phyloP scores from a whole-genome alignment of 306 rosid species.

The Luffa aegyptiaca region DNA sequence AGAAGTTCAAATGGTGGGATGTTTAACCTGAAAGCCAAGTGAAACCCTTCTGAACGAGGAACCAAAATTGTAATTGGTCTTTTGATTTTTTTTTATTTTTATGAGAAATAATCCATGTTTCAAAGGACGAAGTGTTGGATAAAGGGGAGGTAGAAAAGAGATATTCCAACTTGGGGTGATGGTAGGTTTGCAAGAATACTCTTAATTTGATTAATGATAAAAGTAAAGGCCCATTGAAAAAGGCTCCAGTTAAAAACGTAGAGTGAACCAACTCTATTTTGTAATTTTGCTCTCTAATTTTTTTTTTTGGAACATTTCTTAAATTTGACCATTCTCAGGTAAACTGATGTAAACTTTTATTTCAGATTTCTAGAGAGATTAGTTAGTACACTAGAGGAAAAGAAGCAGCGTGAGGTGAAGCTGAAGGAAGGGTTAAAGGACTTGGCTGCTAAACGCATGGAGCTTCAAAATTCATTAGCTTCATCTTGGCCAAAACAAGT shows the following conservation, averaged over 20 bases:
- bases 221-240: background rate
- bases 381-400: constrained; percentile 72
- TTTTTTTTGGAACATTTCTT: background rate
- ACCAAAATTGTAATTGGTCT: no score
- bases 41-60: background rate
- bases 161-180: background rate
- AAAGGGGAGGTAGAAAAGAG: background rate
- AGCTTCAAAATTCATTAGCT: constrained; percentile 81
- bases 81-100: background rate
- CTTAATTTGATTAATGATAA: background rate
- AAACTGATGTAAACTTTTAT: constrained; percentile 15
- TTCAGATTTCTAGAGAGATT: constrained; percentile 83
- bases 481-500: constrained; percentile 92
- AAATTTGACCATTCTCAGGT: background rate
- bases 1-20: background rate
- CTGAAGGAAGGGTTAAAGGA: constrained; percentile 79
- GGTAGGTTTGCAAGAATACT: background rate
- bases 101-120: background rate
- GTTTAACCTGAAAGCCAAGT: background rate
- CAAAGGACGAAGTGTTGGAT: background rate
- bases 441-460: constrained; percentile 74
- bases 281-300: background rate
- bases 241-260: background rate
- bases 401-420: constrained; percentile 82
- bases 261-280: background rate